Conservation (phyloP, 768 basidiomycete genomes). For the Phaffia tasmanica region DNA sequence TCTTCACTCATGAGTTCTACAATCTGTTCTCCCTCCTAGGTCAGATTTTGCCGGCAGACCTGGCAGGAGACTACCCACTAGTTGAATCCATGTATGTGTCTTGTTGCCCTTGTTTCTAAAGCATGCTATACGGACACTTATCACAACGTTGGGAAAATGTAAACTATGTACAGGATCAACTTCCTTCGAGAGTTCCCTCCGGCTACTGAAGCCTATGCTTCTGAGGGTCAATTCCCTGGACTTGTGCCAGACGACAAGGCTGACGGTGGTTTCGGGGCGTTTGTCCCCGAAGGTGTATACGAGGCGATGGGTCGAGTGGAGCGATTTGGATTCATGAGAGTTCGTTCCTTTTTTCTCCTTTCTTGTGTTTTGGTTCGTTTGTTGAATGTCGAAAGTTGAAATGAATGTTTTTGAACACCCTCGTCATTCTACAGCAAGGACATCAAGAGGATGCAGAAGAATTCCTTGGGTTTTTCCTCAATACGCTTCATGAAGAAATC, state of each 20-base stretch:
- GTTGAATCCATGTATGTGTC: conserved; percentile 43
- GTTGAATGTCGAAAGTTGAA: conserved; percentile 8
- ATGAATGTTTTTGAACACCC: conserved; percentile 19
- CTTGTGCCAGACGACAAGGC: conserved; percentile 22
- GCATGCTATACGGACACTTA: background rate
- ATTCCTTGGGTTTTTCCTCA: conserved; percentile 93
- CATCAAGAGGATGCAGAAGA: conserved; percentile 98
- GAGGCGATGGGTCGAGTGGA: conserved; percentile 89
- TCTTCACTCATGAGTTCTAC: conserved; percentile 81
- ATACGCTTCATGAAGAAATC: conserved; percentile 87
- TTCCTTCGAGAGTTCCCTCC: conserved; percentile 66
- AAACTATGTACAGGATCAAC: conserved; percentile 33
- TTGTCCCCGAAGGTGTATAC: conserved; percentile 76
- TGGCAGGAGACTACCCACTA: conserved; percentile 38
- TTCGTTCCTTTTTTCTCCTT: conserved; percentile 12
- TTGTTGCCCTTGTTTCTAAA: too few relatives aligned
- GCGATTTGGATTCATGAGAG: conserved; percentile 78
- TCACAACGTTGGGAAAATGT: conserved; percentile 28
- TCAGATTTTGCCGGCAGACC: conserved; percentile 43
- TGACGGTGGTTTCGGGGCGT: conserved; percentile 46
- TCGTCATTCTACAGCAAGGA: conserved; percentile 48
- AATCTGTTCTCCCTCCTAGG: conserved; percentile 63
- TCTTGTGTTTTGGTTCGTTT: conserved; percentile 2
- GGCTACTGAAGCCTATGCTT: background rate
- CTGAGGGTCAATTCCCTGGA: conserved; percentile 21